phyloP scores from a whole-genome alignment of 768 basidiomycete species.

The Austroboletus festivus region DNA sequence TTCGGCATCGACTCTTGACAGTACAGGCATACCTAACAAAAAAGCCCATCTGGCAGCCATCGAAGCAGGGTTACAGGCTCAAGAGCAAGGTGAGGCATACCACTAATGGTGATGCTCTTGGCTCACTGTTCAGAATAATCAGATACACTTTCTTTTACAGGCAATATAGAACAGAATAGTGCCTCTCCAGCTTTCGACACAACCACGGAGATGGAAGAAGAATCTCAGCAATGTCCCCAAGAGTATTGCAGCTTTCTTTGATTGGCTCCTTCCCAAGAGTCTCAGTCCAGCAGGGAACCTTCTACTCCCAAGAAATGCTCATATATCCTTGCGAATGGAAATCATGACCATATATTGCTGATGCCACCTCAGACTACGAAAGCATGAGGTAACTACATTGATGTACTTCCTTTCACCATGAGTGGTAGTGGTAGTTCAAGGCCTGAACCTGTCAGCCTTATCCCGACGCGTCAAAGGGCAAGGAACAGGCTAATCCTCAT shows the following conservation, averaged over 20 bases:
- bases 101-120: neutral
- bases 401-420: neutral
- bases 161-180: conserved; percentile 1
- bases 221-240: neutral
- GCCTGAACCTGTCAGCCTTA: conserved; percentile 15
- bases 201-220: neutral
- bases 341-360: neutral
- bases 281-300: conserved; percentile 3
- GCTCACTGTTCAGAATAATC: neutral
- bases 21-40: neutral
- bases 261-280: conserved; percentile 10
- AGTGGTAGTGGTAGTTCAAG: neutral
- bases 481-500: conserved; percentile 9
- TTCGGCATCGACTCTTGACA: neutral
- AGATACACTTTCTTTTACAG: conserved; percentile 17
- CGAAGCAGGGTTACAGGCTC: conserved; percentile 10
- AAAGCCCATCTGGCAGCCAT: conserved; percentile 9
- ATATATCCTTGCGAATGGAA: neutral
- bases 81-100: neutral
- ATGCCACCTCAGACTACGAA: conserved; percentile 25
- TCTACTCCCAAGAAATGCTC: conserved; percentile 17
- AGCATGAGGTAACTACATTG: neutral
- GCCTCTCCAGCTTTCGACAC: neutral
- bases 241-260: conserved; percentile 27
- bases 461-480: conserved; percentile 27